Evolutionary conservation across 768 basidiomycete species (phyloP).

Genomic region (Russula sp.): DNA sequence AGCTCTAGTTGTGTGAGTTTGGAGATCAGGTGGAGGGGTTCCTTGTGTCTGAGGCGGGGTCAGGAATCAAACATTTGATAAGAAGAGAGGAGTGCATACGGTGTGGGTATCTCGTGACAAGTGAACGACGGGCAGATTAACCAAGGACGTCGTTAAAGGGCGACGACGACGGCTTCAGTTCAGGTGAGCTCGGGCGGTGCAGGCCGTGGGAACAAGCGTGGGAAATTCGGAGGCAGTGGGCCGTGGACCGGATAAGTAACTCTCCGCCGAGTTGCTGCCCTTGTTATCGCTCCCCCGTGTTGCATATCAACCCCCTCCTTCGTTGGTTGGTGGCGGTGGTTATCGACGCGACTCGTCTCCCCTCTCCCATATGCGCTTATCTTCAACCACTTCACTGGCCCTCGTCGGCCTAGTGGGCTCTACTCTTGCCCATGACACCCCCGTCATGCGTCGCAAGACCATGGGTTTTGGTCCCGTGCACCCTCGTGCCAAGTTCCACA

Average conservation of each 20-base stretch:
- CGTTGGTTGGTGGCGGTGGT: neutral
- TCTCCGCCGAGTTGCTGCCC: neutral
- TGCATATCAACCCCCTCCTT: slow-evolving; percentile 12
- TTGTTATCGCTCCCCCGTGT: neutral
- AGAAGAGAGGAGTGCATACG: neutral
- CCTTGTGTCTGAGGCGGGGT: neutral
- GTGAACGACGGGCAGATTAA: neutral
- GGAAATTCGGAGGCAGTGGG: neutral
- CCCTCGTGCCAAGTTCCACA: slow-evolving; percentile 60
- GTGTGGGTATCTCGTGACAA: neutral
- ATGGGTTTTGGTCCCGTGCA: slow-evolving; percentile 82
- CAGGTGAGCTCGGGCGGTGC: no score
- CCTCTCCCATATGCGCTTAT: slow-evolving; percentile 16
- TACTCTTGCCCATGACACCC: slow-evolving; percentile 13
- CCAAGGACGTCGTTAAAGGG: neutral
- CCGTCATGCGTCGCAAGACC: slow-evolving; percentile 63
- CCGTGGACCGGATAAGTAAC: neutral
- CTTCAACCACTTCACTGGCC: slow-evolving; percentile 10
- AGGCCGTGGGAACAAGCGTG: neutral
- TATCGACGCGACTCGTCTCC: neutral
- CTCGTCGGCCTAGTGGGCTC: slow-evolving; percentile 22
- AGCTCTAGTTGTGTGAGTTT: neutral
- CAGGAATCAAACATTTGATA: neutral
- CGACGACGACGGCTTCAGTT: neutral
- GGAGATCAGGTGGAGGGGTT: neutral